Conservation (phyloP, 1,139 yeast genomes). For the Suhomyces panamericanus region DNA sequence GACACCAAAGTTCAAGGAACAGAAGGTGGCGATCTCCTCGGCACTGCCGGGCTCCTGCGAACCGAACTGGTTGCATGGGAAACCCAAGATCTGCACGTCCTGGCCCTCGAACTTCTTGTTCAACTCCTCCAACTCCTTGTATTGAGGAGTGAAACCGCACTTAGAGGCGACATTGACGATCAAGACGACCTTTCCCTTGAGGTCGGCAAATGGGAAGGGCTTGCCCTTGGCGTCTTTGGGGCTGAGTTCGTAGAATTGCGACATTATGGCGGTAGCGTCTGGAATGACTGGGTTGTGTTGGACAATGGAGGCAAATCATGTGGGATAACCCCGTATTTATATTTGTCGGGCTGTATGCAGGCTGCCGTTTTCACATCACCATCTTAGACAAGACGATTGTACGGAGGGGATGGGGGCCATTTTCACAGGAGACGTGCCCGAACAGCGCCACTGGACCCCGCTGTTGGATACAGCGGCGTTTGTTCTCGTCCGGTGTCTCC, state of each 20-base stretch:
- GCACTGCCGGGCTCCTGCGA: conserved; percentile 46
- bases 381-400: neutral
- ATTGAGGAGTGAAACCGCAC: conserved; percentile 85
- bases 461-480: neutral
- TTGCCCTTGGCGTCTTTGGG: conserved; percentile 38
- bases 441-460: neutral
- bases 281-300: too few relatives aligned
- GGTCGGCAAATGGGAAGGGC: conserved; percentile 53
- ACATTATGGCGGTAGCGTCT: conserved; percentile 22
- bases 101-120: conserved; percentile 74
- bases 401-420: neutral
- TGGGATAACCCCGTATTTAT: conserved; percentile 2
- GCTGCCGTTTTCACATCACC: neutral
- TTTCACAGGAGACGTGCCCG: neutral
- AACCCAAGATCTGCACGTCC: conserved; percentile 80
- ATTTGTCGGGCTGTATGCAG: neutral
- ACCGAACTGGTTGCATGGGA: conserved; percentile 80
- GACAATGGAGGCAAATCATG: neutral
- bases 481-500: neutral
- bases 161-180: conserved; percentile 94
- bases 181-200: conserved; percentile 87
- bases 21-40: conserved; percentile 44
- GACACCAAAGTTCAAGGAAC: conserved; percentile 50
- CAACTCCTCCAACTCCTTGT: conserved; percentile 73
- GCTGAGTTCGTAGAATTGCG: conserved; percentile 41